Base-by-base conservation (phyloP, 2,329 filamentous ascomycete species). In the Trichoderma koningiopsis region DNA sequence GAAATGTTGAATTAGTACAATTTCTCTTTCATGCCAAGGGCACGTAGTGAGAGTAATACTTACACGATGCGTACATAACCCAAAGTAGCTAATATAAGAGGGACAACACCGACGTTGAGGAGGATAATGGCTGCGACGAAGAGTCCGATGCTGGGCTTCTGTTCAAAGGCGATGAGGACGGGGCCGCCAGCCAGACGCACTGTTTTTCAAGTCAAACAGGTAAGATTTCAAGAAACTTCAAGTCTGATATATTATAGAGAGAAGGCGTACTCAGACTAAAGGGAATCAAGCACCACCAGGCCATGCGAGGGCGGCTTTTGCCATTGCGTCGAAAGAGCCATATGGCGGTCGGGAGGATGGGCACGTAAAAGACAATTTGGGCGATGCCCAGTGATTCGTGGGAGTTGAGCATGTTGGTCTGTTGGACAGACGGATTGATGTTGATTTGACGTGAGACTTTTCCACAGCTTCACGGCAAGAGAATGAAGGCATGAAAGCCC, bases 91-190 rank as follows among this genome's bases (percentile, higher is more conserved):
- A 76, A 63, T 11, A 77, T 69, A 8, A 78, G 71, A 8, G 76
- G 74, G 6, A 77, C 72, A 5, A 76, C 72, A 35, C 76, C 76
- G 27, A 77, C 72, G 63, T 77, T 77, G 59, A 77, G 75, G 5
- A 77, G 72, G 24, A 77, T 66, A 5, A 74, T 70, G 11, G 75
- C 72, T 19, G 76, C 74, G 35, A 75, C 72, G 65, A 72, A 73
- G 35, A 77, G 71, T 6, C 75, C 75, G 16, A 73, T 60, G 57
- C 70, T 72, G 6, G 70, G 70, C n/a, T 72, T 67, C 3, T 69
- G 60, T 3, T 75, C 71, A 31, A 73, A 62, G 47, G 75, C 68
- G 58, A 77, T 74, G 31, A 73, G 72, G 49, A 77, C 59, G 29
- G 76, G 75, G 43, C 75, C 76, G 31, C 76, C 76, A 16, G 70